Conservation (phyloP, 139 green algal species). For the Tetradesmus lagerheimii region DNA sequence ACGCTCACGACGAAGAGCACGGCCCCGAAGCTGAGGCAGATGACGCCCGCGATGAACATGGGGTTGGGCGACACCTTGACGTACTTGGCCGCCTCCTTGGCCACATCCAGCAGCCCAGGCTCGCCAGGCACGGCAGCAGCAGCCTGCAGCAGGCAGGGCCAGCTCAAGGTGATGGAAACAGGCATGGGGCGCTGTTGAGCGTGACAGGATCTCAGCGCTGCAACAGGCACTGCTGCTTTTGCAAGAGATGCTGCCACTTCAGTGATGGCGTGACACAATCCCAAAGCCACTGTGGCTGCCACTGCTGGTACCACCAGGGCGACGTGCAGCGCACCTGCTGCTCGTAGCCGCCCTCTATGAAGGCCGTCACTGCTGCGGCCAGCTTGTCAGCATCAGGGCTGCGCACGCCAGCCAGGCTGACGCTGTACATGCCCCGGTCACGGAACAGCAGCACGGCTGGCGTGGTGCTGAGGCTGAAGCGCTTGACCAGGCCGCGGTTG, state of each 20-base stretch:
- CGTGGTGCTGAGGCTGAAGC: conserved; percentile 17
- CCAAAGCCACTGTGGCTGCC: too few species aligned
- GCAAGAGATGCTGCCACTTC: too few species aligned
- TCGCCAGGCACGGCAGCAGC: conserved; percentile 5
- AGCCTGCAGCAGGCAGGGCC: not conserved
- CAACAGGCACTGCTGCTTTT: not conserved
- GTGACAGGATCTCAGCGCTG: not conserved
- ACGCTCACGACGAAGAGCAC: conserved; percentile 2
- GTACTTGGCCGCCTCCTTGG: not conserved
- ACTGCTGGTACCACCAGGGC: not conserved
- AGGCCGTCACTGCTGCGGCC: not conserved
- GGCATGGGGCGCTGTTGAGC: not conserved
- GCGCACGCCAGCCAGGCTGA: not conserved
- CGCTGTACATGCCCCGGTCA: conserved; percentile 26
- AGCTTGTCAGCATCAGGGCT: conserved; percentile 27
- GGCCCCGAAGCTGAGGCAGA: not conserved
- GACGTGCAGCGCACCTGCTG: not conserved
- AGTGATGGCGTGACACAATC: too few species aligned
- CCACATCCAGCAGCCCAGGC: not conserved
- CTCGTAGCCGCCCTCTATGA: conserved; percentile 27
- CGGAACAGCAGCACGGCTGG: conserved; percentile 48
- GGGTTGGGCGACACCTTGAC: conserved; percentile 8
- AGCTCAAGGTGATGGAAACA: not conserved
- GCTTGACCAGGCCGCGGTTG: conserved; percentile 7
- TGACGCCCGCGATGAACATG: conserved; percentile 2